Evolutionary conservation across 345 rosid species (phyloP).

Genomic region (Acer yangbiense): DNA sequence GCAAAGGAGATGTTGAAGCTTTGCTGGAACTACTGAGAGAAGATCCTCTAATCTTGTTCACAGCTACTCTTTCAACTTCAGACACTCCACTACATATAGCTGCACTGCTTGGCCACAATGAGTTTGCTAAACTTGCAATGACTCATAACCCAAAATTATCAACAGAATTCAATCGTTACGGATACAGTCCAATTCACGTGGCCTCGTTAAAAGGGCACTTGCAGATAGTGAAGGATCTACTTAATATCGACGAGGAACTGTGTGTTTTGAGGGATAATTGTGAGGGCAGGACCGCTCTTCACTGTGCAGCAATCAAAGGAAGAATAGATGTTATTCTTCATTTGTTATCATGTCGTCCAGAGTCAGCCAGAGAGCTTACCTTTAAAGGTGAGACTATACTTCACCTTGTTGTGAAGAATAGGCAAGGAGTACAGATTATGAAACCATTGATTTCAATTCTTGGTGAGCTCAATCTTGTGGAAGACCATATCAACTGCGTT

Average conservation of each 20-base stretch:
- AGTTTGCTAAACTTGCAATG: too few relatives aligned
- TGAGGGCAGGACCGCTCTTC: slow-evolving; percentile 5
- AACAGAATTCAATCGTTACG: background rate
- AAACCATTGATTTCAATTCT: background rate
- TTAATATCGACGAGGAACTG: background rate
- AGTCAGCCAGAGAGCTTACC: background rate
- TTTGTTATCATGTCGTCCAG: background rate
- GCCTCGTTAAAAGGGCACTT: background rate
- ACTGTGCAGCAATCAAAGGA: background rate
- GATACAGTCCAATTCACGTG: background rate
- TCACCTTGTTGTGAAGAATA: background rate
- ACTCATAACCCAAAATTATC: background rate
- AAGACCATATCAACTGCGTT: background rate
- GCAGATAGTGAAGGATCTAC: background rate
- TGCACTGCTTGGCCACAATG: background rate
- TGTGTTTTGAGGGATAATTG: background rate
- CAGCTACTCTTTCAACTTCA: too few relatives aligned
- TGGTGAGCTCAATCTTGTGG: background rate
- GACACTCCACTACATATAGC: too few relatives aligned
- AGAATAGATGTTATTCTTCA: background rate
- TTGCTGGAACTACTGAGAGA: too few relatives aligned
- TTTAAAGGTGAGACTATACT: background rate
- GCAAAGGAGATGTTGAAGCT: too few relatives aligned
- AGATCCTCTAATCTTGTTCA: too few relatives aligned
- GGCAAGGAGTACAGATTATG: background rate